Conservation (phyloP, 345 rosid genomes). For the Euclidium syriacum region DNA sequence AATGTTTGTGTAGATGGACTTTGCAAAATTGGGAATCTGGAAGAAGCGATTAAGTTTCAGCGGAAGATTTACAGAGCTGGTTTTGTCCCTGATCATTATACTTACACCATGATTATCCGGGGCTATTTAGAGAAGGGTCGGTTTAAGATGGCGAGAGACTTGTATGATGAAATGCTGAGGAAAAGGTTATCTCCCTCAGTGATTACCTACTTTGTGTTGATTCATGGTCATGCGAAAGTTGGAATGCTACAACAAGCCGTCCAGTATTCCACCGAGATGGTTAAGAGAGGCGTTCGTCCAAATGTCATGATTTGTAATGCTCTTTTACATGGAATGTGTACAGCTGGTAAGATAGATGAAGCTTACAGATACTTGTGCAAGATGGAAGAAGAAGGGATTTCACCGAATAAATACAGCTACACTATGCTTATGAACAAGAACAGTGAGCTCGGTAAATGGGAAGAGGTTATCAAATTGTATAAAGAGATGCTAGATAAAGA, state of each 20-base stretch:
- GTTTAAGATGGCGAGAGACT: constrained; percentile 43
- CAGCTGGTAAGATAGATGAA: constrained; percentile 39
- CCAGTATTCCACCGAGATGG: constrained; percentile 54
- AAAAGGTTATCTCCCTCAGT: constrained; percentile 50
- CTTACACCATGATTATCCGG: constrained; percentile 58
- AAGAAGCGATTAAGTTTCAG: constrained; percentile 42
- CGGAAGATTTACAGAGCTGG: constrained; percentile 44
- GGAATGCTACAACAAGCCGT: constrained; percentile 53
- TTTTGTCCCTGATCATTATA: constrained; percentile 56
- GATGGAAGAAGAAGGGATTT: constrained; percentile 53
- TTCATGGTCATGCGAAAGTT: constrained; percentile 54
- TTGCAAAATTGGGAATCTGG: constrained; percentile 41
- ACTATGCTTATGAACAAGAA: constrained; percentile 62
- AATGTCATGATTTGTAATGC: constrained; percentile 72
- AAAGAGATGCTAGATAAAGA: constrained; percentile 59
- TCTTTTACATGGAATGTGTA: constrained; percentile 58
- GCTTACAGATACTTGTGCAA: constrained; percentile 48
- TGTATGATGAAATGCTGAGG: constrained; percentile 48
- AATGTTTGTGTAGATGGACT: constrained; percentile 54
- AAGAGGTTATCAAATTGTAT: constrained; percentile 59
- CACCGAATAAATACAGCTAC: constrained; percentile 64
- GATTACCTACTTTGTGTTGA: constrained; percentile 63
- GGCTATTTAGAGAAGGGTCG: constrained; percentile 47
- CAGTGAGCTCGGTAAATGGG: constrained; percentile 46
- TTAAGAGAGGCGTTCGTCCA: constrained; percentile 44